Evolutionary conservation across 2,329 filamentous ascomycete species (phyloP), one percentile per base, ranked within the genome.

Genomic region (Fusarium zealandicum): DNA sequence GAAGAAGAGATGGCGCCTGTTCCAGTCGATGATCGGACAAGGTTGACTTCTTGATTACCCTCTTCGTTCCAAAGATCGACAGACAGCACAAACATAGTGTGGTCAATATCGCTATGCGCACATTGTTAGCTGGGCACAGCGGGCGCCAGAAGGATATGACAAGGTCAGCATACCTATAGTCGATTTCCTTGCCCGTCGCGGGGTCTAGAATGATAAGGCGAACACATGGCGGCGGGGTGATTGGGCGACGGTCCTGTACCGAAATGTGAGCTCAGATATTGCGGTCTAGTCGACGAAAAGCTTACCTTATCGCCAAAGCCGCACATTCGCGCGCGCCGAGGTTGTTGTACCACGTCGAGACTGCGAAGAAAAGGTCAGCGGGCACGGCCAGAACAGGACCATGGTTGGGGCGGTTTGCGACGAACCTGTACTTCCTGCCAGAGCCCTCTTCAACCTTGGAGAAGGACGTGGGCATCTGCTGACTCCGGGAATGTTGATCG

Each of bases 301-400:
- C 78, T 51, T 76, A 95, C 91, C 83, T 98, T 99, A 79, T 99
- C 95, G 59, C 95, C 95, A 77, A 98, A 99, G 7, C 95, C 95
- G 78, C 95, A 99, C 95, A 98, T 98, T 57, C 95, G 90, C 63
- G 95, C 95, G 67, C 95, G 87, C 67, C 91, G 83, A 43, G 95
- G 95, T 74, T 98, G 92, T 77, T 99, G 95, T 63, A 90, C 87
- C 55, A 97, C 91, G 63, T 88, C 80, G 43, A 96, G 82, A 57
- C 87, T 89, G 62, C 56, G 49, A 27, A 30, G 30, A 13, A 11
- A 33, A 36, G 28, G 44, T 72, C 49, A 69, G 66, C 37, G 25
- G 35, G 20, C 22, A 30, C 12, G 44, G 27, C 9, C 11, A 4
- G 38, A 30, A n/a, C 8, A 28, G 16, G n/a, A 45, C 31, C 36